Base-by-base conservation (phyloP, 139 green algal genomes). In the Asterochloris erici region DNA sequence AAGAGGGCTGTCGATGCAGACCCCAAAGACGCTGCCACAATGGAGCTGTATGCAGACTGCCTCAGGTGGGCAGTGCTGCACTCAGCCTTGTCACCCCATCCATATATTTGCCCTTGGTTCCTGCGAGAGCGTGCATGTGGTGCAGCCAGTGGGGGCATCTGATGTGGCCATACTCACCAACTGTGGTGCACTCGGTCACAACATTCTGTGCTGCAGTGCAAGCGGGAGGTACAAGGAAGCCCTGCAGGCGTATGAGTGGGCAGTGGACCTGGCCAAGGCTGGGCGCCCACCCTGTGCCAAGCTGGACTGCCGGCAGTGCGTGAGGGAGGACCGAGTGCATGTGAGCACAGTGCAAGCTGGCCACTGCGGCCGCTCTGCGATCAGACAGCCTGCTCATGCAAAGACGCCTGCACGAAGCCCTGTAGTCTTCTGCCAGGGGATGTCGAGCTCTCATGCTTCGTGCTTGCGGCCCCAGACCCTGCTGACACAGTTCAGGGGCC, bases 191-290 rank as follows among this genome's bases (percentile, higher is more conserved):
- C 19, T 24, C 23, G 1, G 24, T n/a, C 21, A 15, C 21, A 26
- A 54, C 23, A 19, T 11, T 54, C 0, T 10, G 16, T 15, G 62
- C 19, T 84, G 73, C 81, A 81, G 73, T 15, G 17, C 63, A 27
- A 77, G 62, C 62, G 70, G 77, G 29, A 28, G 38, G 27, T 74
- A 79, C 28, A n/a, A 26, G 47, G 80, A 79, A n/a, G 80, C 80
- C 9, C 60, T 84, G 21, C n/a, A 76, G 23, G 70, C 69, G 28
- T 79, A 79, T 9, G 75, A 79, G 26, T 29, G 21, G 14, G 80
- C 80, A 16, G 24, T 76, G 24, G 29, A 79, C 60, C n/a, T 84
- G 0, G 80, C 66, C 19, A 79, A 79, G 26, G 13, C 28, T 24
- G 14, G 17, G 19, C 16, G 28, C 28, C 13, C 68, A 13, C 10